Base-by-base conservation (phyloP, 73 alveolate species). In the Paramecium octaurelia region DNA sequence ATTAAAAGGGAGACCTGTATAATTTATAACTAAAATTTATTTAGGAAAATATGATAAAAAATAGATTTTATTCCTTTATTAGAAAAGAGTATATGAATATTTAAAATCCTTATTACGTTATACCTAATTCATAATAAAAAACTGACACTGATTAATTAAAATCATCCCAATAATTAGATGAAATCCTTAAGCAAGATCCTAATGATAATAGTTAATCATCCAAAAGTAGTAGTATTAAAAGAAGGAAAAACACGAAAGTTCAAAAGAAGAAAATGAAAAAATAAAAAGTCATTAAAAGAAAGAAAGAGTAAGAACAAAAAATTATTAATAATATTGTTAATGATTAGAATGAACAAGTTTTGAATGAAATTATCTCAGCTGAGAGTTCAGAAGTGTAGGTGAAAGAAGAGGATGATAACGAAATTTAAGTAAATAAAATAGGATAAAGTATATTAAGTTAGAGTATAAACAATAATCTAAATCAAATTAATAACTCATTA, bases 1-100 rank as follows among this genome's bases (percentile, higher is more conserved):
- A 40, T 42, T 86, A 20, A 34, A 31, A 36, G 93, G 93, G 93
- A 86, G 93, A 69, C 85, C 93, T 23, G 93, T 60, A 86, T 57
- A 23, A 27, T 84, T 38, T 36, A 42, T 38, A 23, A 84, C n/a
- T 40, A 86, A 38, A 35, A 46, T 34, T 18, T 57, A 20, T 23
- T 18, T 43, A 86, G 86, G 93, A 69, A 86, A 86, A 86, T 35
- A 80, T 80, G 91, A 36, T 75, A n/a, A 75, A 75, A 36, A 75
- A 75, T 75, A 75, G 88, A 20, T 75, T 75, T 40, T 75, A 75
- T 44, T 75, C 88, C n/a, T 75, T 21, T 21, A 75, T 75, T 75
- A 29, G 88, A 20, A 75, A 75, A 40, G 58, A 75, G 20, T 40
- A 75, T 24, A 75, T 75, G 88, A 75, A 75, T 34, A 75, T 75